Conservation (phyloP, 2,329 filamentous ascomycete species). For the Fusarium succisae region DNA sequence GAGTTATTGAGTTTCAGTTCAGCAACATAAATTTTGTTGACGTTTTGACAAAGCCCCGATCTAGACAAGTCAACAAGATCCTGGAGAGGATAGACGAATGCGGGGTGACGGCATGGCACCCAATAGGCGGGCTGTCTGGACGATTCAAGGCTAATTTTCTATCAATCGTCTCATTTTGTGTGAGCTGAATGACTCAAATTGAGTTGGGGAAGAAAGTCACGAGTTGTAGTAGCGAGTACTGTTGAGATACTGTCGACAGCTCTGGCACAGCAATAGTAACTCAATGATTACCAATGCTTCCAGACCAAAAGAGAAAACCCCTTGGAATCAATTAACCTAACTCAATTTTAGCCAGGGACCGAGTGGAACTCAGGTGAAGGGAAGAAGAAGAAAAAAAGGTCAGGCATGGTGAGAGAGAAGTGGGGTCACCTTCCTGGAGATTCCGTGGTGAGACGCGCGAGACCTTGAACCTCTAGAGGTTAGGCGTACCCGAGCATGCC, state of each 20-base stretch:
- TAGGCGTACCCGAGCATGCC: slow-evolving; percentile 42
- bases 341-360: slow-evolving; percentile 21
- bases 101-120: slow-evolving; percentile 32
- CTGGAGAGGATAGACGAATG: slow-evolving; percentile 24
- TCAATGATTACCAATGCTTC: slow-evolving; percentile 21
- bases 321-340: slow-evolving; percentile 3
- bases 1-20: slow-evolving; percentile 22
- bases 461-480: slow-evolving; percentile 45
- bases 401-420: slow-evolving; percentile 21
- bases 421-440: slow-evolving; percentile 31
- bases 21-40: slow-evolving; percentile 30
- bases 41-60: slow-evolving; percentile 19
- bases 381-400: slow-evolving; percentile 10
- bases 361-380: slow-evolving; percentile 25
- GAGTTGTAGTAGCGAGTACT: background rate
- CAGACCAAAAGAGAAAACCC: background rate
- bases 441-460: slow-evolving; percentile 41
- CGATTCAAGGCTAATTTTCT: background rate
- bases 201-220: background rate
- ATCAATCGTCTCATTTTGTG: background rate
- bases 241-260: background rate
- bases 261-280: background rate
- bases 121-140: slow-evolving; percentile 20
- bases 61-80: slow-evolving; percentile 36
- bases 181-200: slow-evolving; percentile 6